Evolutionary conservation across 2,329 filamentous ascomycete species (phyloP).

Genomic region (Immersiporthe knoxdaviesiana): DNA sequence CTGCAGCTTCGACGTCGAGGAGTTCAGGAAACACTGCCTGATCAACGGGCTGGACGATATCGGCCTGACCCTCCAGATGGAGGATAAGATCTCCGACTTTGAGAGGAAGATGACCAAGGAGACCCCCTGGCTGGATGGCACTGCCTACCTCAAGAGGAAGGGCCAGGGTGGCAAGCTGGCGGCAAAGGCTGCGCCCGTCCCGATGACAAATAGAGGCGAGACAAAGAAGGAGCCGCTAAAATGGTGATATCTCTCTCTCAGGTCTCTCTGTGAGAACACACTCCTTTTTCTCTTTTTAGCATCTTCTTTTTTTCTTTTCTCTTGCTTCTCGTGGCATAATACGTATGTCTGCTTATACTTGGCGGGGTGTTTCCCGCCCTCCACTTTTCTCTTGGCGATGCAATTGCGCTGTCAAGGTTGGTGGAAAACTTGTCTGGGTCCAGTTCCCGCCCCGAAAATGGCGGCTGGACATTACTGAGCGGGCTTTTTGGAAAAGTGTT

Average conservation of each 20-base stretch:
- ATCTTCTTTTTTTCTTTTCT: background rate
- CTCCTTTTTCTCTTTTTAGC: background rate
- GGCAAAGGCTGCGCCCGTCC: conserved; percentile 69
- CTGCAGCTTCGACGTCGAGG: conserved; percentile 82
- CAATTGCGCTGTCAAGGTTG: conserved; percentile 5
- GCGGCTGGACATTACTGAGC: conserved; percentile 5
- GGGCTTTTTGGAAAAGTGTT: conserved; percentile 7
- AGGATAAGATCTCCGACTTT: conserved; percentile 83
- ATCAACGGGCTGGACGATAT: conserved; percentile 95
- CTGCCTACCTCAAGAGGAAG: conserved; percentile 71
- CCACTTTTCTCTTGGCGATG: background rate
- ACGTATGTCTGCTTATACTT: background rate
- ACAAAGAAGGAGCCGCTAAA: conserved; percentile 84
- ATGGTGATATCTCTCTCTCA: conserved; percentile 63
- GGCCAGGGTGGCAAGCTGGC: conserved; percentile 59
- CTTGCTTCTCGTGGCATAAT: conserved; percentile 14
- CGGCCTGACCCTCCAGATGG: conserved; percentile 88
- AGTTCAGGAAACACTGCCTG: conserved; percentile 92
- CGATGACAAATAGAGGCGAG: conserved; percentile 87
- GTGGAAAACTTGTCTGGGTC: background rate
- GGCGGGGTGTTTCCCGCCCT: background rate
- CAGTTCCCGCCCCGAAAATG: background rate
- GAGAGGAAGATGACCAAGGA: conserved; percentile 76
- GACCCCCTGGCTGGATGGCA: conserved; percentile 91
- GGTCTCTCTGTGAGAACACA: no score